Evolutionary conservation across 2,329 filamentous ascomycete species (phyloP).

Genomic region (Macrophomina phaseolina): DNA sequence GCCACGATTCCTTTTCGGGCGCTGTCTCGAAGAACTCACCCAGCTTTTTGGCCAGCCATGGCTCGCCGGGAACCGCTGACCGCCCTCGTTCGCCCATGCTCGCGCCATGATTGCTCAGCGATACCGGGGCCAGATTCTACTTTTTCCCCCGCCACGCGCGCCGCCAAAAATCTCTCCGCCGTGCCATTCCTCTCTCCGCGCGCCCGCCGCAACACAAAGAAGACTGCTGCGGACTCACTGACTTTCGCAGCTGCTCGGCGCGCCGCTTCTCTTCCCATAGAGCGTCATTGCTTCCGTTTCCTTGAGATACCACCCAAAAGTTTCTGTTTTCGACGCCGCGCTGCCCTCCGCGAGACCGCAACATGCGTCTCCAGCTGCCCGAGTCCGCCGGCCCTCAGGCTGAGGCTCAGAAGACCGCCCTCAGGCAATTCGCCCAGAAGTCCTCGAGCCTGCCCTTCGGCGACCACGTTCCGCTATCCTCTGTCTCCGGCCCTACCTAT

Average conservation of each 20-base stretch:
- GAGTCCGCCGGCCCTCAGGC: conserved; percentile 46
- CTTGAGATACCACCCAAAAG: conserved; percentile 15
- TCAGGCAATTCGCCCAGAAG: conserved; percentile 48
- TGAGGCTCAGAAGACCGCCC: conserved; percentile 30
- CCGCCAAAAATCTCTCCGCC: neutral
- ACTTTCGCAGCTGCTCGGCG: neutral
- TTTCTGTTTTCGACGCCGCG: conserved; percentile 15
- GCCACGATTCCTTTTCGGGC: conserved; percentile 5
- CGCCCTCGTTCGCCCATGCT: neutral
- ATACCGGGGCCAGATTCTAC: conserved; percentile 17
- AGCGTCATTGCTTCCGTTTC: neutral
- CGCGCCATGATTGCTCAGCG: conserved; percentile 26
- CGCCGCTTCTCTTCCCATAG: conserved; percentile 4
- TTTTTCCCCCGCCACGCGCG: conserved; percentile 23
- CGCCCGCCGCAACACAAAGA: neutral
- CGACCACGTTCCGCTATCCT: conserved; percentile 56
- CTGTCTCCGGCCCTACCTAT: conserved; percentile 86
- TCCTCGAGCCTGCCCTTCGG: conserved; percentile 60
- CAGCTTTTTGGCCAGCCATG: conserved; percentile 22
- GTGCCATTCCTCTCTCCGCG: conserved; percentile 1
- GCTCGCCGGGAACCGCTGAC: conserved; percentile 5
- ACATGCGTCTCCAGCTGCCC: conserved; percentile 47
- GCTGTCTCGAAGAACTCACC: neutral
- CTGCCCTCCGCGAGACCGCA: neutral
- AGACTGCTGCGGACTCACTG: neutral